phyloP scores from a whole-genome alignment of 495 filamentous ascomycete genomes.

The Penicillium malachiteum region DNA sequence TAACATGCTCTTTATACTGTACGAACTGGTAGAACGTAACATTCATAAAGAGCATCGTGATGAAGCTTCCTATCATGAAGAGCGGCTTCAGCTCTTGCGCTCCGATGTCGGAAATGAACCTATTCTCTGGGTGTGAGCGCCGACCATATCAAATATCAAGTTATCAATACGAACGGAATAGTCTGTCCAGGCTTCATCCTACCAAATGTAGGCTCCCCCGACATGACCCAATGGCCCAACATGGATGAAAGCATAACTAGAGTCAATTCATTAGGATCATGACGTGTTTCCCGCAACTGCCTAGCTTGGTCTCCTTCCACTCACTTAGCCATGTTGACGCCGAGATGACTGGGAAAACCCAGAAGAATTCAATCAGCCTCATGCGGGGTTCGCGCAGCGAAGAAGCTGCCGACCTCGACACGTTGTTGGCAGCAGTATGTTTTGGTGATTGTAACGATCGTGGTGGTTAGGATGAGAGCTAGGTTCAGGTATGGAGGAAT shows the following conservation, averaged over 20 bases:
- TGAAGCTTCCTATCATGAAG: conserved; percentile 19
- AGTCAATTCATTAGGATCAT: not conserved
- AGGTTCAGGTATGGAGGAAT: not conserved
- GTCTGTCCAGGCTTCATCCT: conserved; percentile 22
- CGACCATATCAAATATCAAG: not conserved
- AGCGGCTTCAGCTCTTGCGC: conserved; percentile 17
- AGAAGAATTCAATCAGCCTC: conserved; percentile 6
- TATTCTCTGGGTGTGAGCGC: conserved; percentile 3
- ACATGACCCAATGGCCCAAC: conserved; percentile 18
- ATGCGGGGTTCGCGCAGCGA: not conserved
- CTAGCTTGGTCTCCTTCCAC: too few species aligned
- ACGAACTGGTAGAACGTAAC: conserved; percentile 22
- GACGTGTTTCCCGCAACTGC: not conserved
- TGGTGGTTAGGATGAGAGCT: not conserved
- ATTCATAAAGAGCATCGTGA: conserved; percentile 17
- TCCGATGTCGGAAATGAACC: conserved; percentile 23
- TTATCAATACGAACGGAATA: conserved; percentile 15
- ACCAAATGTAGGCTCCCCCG: conserved; percentile 19
- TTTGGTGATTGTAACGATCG: not conserved
- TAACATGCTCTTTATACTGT: conserved; percentile 16
- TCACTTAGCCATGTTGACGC: conserved; percentile 14
- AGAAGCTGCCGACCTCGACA: conserved; percentile 4
- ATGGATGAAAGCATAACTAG: conserved; percentile 17
- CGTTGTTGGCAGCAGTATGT: not conserved
- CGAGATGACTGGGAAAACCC: conserved; percentile 12